phyloP scores from a whole-genome alignment of 768 basidiomycete genomes.

The Lactarius hengduanensis region DNA sequence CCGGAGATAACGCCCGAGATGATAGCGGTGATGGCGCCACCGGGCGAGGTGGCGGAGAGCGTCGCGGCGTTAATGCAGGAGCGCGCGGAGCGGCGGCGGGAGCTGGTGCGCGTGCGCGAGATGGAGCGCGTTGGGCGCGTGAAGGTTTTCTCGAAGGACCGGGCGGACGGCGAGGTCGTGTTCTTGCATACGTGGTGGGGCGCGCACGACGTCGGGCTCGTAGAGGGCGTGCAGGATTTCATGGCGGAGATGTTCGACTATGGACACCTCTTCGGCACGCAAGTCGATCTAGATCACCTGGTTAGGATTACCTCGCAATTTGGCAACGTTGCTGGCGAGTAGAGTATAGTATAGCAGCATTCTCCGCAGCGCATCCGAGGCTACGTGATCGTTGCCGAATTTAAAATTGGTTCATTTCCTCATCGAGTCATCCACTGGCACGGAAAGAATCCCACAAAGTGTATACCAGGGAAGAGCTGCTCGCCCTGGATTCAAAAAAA shows the following conservation, averaged over 20 bases:
- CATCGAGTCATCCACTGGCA: too few species aligned
- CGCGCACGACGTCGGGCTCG: slow-evolving; percentile 55
- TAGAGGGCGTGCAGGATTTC: slow-evolving; percentile 70
- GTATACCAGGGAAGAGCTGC: too few species aligned
- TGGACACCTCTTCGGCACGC: slow-evolving; percentile 3
- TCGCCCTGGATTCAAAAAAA: too few species aligned
- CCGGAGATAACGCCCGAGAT: slow-evolving; percentile 37
- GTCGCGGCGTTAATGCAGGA: slow-evolving; percentile 40
- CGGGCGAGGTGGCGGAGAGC: slow-evolving; percentile 45
- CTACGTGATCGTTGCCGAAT: too few species aligned
- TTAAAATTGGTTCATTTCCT: too few species aligned
- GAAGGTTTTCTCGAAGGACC: slow-evolving; percentile 49
- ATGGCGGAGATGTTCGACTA: slow-evolving; percentile 35
- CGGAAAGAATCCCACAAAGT: too few species aligned
- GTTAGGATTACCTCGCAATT: not conserved
- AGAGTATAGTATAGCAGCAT: not conserved
- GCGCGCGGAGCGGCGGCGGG: slow-evolving; percentile 43
- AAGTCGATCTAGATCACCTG: not conserved
- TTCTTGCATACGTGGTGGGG: slow-evolving; percentile 59
- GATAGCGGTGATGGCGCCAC: slow-evolving; percentile 29
- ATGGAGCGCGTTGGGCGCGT: slow-evolving; percentile 52
- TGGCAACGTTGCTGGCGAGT: not conserved
- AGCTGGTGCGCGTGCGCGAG: slow-evolving; percentile 45
- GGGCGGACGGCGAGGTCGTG: slow-evolving; percentile 44
- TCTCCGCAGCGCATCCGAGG: too few species aligned